A percentile compares a stretch with the other conserved stretches of the same genome.
phyloP scores from a whole-genome alignment of 1,284 basidiomycete genomes.

The Phellinidium pouzarii region DNA sequence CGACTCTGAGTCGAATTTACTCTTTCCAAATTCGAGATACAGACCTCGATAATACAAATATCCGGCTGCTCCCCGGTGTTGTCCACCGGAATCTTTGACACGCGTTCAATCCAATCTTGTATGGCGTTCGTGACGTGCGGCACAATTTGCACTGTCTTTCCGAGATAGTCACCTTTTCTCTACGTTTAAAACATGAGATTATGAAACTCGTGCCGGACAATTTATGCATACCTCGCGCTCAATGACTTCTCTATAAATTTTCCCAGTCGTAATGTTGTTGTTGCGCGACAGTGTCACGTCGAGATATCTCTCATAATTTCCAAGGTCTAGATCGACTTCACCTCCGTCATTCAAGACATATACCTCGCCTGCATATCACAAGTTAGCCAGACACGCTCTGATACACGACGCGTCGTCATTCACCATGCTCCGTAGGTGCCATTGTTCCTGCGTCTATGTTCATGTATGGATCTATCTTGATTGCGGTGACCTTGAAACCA shows the following conservation, averaged over 20 bases:
- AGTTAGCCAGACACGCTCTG: slow-evolving; percentile 21
- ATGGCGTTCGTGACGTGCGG: slow-evolving; percentile 96
- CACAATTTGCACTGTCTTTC: slow-evolving; percentile 96
- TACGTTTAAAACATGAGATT: slow-evolving; percentile 27
- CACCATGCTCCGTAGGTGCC: slow-evolving; percentile 97
- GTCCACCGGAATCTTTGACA: slow-evolving; percentile 91
- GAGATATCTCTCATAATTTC: slow-evolving; percentile 98
- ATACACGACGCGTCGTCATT: slow-evolving; percentile 26
- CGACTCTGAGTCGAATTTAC: neutral
- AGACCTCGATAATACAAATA: slow-evolving; percentile 93
- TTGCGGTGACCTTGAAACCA: slow-evolving; percentile 94
- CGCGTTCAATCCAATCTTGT: slow-evolving; percentile 97
- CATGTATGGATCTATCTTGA: slow-evolving; percentile 99
- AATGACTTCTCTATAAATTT: slow-evolving; percentile 96
- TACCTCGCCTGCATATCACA: slow-evolving; percentile 71
- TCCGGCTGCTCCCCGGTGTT: slow-evolving; percentile 92
- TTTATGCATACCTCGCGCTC: slow-evolving; percentile 80
- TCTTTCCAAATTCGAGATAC: neutral
- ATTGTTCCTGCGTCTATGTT: slow-evolving; percentile 99
- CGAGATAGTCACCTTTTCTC: slow-evolving; percentile 94
- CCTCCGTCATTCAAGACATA: slow-evolving; percentile 98
- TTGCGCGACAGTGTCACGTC: slow-evolving; percentile 91
- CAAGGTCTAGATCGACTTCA: slow-evolving; percentile 96
- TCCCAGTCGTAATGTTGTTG: slow-evolving; percentile 98
- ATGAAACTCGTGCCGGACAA: neutral